A percentile compares a stretch with the other conserved stretches of the same genome.
Conservation (phyloP, 2,329 filamentous ascomycete species). For the Myriosclerotinia scirpicola region DNA sequence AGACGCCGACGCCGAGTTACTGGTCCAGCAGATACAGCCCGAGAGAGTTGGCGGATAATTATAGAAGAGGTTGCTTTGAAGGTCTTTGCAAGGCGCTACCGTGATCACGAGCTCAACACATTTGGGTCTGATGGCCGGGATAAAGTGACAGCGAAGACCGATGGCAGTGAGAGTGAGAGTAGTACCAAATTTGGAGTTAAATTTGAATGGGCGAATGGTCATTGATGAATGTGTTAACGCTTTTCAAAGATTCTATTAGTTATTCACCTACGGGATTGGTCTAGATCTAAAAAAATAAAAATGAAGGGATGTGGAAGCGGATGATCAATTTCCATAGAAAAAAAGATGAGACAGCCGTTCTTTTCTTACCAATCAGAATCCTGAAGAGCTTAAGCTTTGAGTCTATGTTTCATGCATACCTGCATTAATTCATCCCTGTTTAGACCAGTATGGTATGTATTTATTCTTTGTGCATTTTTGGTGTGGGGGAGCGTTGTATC, state of each 20-base stretch:
- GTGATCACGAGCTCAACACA: constrained; percentile 13
- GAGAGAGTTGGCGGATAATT: constrained; percentile 11
- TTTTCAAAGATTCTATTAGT: neutral
- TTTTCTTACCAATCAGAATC: constrained; percentile 1
- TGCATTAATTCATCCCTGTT: constrained; percentile 15
- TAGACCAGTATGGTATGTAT: neutral
- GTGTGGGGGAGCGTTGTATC: constrained; percentile 8
- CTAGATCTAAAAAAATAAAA: constrained; percentile 6
- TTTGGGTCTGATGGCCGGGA: constrained; percentile 9
- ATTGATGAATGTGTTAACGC: constrained; percentile 4
- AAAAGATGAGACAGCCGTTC: constrained; percentile 19
- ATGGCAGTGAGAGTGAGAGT: constrained; percentile 4
- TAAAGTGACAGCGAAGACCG: constrained; percentile 16
- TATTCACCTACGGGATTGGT: neutral
- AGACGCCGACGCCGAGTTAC: constrained; percentile 14
- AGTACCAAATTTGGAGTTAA: neutral
- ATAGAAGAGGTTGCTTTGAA: constrained; percentile 16
- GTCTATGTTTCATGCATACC: constrained; percentile 20
- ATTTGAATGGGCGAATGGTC: neutral
- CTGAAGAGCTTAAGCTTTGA: constrained; percentile 18
- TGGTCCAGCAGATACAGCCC: constrained; percentile 1
- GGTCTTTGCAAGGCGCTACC: constrained; percentile 17
- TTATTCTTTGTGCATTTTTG: constrained; percentile 3
- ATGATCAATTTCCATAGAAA: constrained; percentile 12
- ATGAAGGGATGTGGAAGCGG: neutral